These are phyloP conservation scores for Nicotiana sylvestris DNA, from an alignment of 257 asterid genomes.

Conservation along the genomic window DNA sequence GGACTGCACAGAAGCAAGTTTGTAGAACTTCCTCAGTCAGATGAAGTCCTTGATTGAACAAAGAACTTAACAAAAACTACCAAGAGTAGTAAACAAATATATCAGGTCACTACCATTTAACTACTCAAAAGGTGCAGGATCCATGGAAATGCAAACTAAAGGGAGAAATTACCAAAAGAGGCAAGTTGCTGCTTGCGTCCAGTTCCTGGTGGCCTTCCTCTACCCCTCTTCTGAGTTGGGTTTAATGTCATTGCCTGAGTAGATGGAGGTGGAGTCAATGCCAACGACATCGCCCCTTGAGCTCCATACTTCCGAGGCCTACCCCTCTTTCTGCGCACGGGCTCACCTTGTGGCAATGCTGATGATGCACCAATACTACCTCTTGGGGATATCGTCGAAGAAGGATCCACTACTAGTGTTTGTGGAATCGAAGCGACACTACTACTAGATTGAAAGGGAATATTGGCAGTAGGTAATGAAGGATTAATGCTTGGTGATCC, in stretches of 20 bases:
- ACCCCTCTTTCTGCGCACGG: constrained; percentile 74
- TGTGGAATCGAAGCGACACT: constrained; percentile 45
- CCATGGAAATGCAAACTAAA: not conserved
- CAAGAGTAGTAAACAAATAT: not conserved
- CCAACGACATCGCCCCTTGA: constrained; percentile 47
- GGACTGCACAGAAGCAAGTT: not conserved
- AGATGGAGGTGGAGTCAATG: constrained; percentile 43
- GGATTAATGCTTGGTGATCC: constrained; percentile 46
- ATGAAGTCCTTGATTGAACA: not conserved
- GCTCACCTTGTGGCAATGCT: constrained; percentile 49
- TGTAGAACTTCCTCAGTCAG: not conserved
- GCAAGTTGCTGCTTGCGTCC: constrained; percentile 58
- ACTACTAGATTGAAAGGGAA: constrained; percentile 46
- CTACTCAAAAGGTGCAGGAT: not conserved
- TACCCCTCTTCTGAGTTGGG: constrained; percentile 48
- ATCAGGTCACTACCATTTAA: not conserved
- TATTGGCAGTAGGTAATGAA: constrained; percentile 34
- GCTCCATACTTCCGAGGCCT: constrained; percentile 81
- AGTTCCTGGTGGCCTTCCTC: constrained; percentile 74
- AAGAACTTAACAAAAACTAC: not conserved
- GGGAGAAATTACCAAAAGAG: constrained; percentile 39
- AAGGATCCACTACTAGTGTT: constrained; percentile 47
- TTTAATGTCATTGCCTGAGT: constrained; percentile 31
- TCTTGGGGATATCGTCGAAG: constrained; percentile 49
- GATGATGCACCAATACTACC: constrained; percentile 48